Conservation (phyloP, 2,329 filamentous ascomycete species). For the Paecilomyces formosus region DNA sequence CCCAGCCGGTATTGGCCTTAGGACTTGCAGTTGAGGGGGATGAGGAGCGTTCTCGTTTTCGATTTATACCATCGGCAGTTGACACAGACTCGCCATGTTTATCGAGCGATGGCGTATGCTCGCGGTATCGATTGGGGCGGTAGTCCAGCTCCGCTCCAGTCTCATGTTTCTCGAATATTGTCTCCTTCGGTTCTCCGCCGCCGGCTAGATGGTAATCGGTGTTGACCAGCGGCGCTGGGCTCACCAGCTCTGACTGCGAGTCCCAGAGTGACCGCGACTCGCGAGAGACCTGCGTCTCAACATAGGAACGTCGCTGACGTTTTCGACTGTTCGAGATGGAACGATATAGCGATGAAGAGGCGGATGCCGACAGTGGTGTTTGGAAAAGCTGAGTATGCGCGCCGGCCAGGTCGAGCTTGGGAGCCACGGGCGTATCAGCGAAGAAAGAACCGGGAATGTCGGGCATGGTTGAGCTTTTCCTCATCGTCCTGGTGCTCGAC, state of each 20-base stretch:
- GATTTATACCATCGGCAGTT: slow-evolving; percentile 14
- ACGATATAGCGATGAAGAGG: slow-evolving; percentile 29
- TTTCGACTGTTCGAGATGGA: slow-evolving; percentile 18
- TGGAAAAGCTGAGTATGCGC: slow-evolving; percentile 31
- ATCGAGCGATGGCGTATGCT: slow-evolving; percentile 18
- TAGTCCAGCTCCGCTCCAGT: slow-evolving; percentile 31
- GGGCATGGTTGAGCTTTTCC: not conserved
- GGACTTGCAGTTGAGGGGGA: slow-evolving; percentile 12
- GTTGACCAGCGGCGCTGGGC: slow-evolving; percentile 30
- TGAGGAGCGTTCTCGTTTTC: slow-evolving; percentile 24
- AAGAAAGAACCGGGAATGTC: slow-evolving; percentile 18
- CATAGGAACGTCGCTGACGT: slow-evolving; percentile 1
- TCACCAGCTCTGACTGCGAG: slow-evolving; percentile 14
- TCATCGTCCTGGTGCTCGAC: not conserved
- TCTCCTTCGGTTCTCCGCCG: slow-evolving; percentile 15
- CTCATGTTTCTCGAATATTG: slow-evolving; percentile 12
- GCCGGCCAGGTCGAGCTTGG: slow-evolving; percentile 31
- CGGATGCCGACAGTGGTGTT: slow-evolving; percentile 25
- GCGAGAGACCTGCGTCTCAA: not conserved
- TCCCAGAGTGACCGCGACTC: slow-evolving; percentile 1
- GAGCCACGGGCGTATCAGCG: slow-evolving; percentile 26
- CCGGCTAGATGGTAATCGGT: slow-evolving; percentile 31
- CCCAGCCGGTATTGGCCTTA: slow-evolving; percentile 24
- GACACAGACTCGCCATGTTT: slow-evolving; percentile 17
- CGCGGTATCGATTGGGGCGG: slow-evolving; percentile 35